Conservation (phyloP, 345 rosid species). For the Aquilaria malaccensis region DNA sequence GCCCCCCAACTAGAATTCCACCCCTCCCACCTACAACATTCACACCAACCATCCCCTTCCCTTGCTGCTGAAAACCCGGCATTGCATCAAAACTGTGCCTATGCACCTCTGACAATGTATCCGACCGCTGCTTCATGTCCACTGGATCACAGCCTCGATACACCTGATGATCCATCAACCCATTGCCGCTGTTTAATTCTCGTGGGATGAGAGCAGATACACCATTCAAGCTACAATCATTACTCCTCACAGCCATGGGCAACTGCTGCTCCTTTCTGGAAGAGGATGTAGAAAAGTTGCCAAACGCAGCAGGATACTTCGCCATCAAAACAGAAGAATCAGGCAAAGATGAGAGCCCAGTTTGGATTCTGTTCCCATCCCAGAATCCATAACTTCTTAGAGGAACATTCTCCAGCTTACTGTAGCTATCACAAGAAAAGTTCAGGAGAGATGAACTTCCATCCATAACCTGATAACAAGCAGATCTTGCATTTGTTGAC, state of each 20-base stretch:
- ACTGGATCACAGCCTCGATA: conserved; percentile 28
- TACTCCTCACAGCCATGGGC: conserved; percentile 28
- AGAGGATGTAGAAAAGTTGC: conserved; percentile 25
- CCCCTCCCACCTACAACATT: conserved; percentile 42
- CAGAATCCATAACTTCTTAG: conserved; percentile 66
- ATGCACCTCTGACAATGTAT: conserved; percentile 32
- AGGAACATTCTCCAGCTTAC: conserved; percentile 52
- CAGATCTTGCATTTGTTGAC: conserved; percentile 31
- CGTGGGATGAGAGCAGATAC: conserved; percentile 23
- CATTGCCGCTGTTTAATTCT: conserved; percentile 33
- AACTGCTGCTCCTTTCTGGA: conserved; percentile 35
- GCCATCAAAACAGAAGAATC: conserved; percentile 68
- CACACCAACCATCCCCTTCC: conserved; percentile 38
- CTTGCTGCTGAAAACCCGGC: conserved; percentile 39
- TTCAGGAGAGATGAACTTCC: conserved; percentile 26
- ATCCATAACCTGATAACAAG: conserved; percentile 26
- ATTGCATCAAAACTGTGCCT: conserved; percentile 38
- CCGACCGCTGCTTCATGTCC: conserved; percentile 45
- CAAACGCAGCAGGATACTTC: conserved; percentile 68
- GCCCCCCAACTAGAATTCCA: conserved; percentile 28
- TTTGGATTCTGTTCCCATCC: conserved; percentile 80
- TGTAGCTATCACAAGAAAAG: conserved; percentile 38
- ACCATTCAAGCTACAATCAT: conserved; percentile 26
- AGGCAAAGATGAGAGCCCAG: conserved; percentile 66
- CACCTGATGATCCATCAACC: conserved; percentile 37